Percentiles rank a stretch among this genome's conserved stretches.
These are phyloP conservation scores for Botrytis pseudocinerea DNA, from an alignment of 2,329 filamentous ascomycete genomes.

Conservation along the genomic window DNA sequence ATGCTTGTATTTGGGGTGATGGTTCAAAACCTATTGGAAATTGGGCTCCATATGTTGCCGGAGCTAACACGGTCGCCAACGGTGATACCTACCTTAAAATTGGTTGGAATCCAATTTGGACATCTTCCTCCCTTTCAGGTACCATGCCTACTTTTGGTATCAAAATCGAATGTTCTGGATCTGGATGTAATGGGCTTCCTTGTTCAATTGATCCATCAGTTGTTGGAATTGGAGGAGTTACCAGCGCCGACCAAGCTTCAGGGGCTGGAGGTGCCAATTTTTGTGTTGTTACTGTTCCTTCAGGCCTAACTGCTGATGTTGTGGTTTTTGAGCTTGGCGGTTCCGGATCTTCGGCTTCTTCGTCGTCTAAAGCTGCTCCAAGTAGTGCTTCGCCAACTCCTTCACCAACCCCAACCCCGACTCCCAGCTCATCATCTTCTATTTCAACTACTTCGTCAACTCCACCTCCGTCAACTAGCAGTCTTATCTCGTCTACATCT, in stretches of 20 bases:
- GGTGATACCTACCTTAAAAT: slow-evolving; percentile 74
- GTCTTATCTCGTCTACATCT: slow-evolving; percentile 20
- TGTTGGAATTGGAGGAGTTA: slow-evolving; percentile 58
- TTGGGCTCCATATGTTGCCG: slow-evolving; percentile 76
- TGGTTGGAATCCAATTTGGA: slow-evolving; percentile 75
- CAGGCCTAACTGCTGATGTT: slow-evolving; percentile 66
- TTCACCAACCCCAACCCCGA: slow-evolving; percentile 36
- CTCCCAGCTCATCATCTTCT: slow-evolving; percentile 29
- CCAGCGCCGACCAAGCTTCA: slow-evolving; percentile 52
- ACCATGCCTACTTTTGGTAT: slow-evolving; percentile 66
- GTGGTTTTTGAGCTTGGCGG: slow-evolving; percentile 55
- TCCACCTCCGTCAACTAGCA: slow-evolving; percentile 27
- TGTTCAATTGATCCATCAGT: slow-evolving; percentile 67
- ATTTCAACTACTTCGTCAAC: slow-evolving; percentile 28
- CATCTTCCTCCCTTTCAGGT: slow-evolving; percentile 53
- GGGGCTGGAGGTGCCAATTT: slow-evolving; percentile 71
- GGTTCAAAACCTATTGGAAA: slow-evolving; percentile 65
- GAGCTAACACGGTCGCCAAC: slow-evolving; percentile 65
- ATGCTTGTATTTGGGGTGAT: slow-evolving; percentile 73
- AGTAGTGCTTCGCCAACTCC: slow-evolving; percentile 23
- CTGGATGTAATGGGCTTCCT: slow-evolving; percentile 70
- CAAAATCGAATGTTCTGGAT: slow-evolving; percentile 66
- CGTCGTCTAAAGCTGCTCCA: slow-evolving; percentile 24
- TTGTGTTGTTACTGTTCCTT: slow-evolving; percentile 74
- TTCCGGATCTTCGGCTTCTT: slow-evolving; percentile 28